Evolutionary conservation across 2,329 filamentous ascomycete genomes (phyloP), one percentile per base, ranked within the genome.

Genomic region (Pseudogymnoascus sp.): DNA sequence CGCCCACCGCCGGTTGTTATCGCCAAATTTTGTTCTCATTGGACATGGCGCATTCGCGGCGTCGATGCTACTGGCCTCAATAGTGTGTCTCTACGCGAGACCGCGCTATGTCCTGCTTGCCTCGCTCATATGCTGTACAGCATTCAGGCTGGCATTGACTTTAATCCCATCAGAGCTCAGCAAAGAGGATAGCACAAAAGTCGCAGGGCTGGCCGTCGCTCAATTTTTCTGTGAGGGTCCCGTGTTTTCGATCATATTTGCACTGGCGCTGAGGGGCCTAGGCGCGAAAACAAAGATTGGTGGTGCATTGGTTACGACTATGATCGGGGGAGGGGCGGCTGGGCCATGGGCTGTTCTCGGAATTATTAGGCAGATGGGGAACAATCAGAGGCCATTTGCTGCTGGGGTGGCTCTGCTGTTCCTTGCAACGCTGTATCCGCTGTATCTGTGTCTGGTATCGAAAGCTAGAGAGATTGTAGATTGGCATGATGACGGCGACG

Each of bases 141-240:
- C 12, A 16, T 25, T 35, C 59, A 75, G 3, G 76, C 79, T 18
- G 73, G 77, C 2, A 63, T 82, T 8, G 72, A 69, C n/a, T 34
- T 28, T 50, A 2, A 75, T 78, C 1, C 57, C 66, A n/a, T 79
- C 0, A 77, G 82, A 64, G 63, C 80, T 54, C 16, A n/a, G n/a
- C n/a, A 32, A 20, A 16, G 11, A 14, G 2, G 4, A 34, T 28
- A 54, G 16, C 14, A 1, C 47, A 14, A 34, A 32, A 0, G 69
- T 83, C 18, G 73, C 76, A 30, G 76, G 84, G n/a, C 86, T 89
- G 67, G 75, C 88, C 4, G 78, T 85, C 47, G 68, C 91, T 32
- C 87, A 88, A 64, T 85, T 89, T 65, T 89, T 93, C 72, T 89
- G 88, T 68, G 89, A 91, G 70, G 88, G 85, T 0, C 89, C 90